A percentile compares a stretch with the other conserved stretches of the same genome.
Conservation (phyloP, 257 asterid species). For the Salvia miltiorrhiza region DNA sequence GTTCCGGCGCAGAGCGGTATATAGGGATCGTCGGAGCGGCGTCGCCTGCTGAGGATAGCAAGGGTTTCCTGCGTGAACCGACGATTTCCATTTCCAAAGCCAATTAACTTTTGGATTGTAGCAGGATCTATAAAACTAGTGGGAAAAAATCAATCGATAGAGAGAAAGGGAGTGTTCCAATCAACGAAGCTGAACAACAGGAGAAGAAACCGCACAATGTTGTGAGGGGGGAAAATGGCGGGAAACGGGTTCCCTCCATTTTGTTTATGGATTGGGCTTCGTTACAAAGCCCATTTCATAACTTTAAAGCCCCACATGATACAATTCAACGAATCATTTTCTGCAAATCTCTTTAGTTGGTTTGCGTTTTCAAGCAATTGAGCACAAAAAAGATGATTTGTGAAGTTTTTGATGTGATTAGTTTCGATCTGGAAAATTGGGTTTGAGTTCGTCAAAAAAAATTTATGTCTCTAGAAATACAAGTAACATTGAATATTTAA, state of each 20-base stretch:
- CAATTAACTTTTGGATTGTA: neutral
- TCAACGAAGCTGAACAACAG: neutral
- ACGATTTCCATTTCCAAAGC: slow-evolving; percentile 51
- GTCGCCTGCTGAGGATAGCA: slow-evolving; percentile 20
- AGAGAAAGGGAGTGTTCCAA: neutral
- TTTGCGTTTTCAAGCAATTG: no score
- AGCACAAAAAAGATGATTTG: no score
- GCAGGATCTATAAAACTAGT: neutral
- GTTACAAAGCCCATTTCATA: neutral
- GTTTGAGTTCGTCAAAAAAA: no score
- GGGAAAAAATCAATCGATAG: neutral
- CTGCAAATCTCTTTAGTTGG: no score
- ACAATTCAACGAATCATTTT: no score
- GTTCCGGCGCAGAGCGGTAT: slow-evolving; percentile 83
- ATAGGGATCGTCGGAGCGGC: slow-evolving; percentile 49
- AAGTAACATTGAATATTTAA: no score
- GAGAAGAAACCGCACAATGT: neutral
- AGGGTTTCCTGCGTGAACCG: slow-evolving; percentile 47
- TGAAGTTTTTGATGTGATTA: no score
- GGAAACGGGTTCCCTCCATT: slow-evolving; percentile 42
- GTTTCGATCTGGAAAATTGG: no score
- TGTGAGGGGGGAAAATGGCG: slow-evolving; percentile 37
- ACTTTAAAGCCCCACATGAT: no score
- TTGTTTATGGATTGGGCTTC: slow-evolving; percentile 11
- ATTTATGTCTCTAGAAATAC: no score